Base-by-base conservation (phyloP, 352 stramenopile species). In the Globisporangium alternatum region DNA sequence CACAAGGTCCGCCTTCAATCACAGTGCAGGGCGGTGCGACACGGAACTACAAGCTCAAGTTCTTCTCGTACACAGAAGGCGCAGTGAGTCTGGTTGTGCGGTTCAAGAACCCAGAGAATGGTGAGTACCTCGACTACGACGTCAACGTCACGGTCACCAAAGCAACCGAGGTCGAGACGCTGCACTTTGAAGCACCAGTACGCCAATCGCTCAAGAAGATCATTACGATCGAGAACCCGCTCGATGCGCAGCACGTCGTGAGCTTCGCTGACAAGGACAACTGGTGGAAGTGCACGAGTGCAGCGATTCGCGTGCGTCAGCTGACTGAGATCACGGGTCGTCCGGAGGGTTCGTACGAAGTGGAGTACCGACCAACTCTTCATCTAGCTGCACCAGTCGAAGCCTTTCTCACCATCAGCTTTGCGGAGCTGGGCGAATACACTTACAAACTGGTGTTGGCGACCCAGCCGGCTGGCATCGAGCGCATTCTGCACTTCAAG, bases 181-280 rank as follows among this genome's bases (percentile, higher is more conserved):
- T 97, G 1, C 75, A 79, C 45, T 76, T 98, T 0, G 88, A 97
- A 52, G 86, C 89, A 1, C 85, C 84, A 5, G 89, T 98, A 47
- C 84, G 92, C 1, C 91, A 97, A 48, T 77, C 80, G 1, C 68
- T 93, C 19, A 85, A 86, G 65, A 90, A 91, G 54, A 66, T 83
- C 5, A 77, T 98, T 53, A 79, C 81, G n/a, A 96, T 98, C 48
- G 91, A 96, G 41, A 98, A 98, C 54, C 93, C 93, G 25, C 90
- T 98, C 25, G 67, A 74, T 9, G 57, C 43, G 0, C 72, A 83
- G 13, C 72, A 60, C 22, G 44, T 62, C 2, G 77, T 97, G 19
- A 71, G 75, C 2, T 95, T 94, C 52, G 70, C 68, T 3, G 78
- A 95, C 62, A 74, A 70, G 55, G 60, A 74, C 17, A 71, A 75